Base-by-base conservation (phyloP, 371 early-diverging fungal species). In the Mucor velutinosus region DNA sequence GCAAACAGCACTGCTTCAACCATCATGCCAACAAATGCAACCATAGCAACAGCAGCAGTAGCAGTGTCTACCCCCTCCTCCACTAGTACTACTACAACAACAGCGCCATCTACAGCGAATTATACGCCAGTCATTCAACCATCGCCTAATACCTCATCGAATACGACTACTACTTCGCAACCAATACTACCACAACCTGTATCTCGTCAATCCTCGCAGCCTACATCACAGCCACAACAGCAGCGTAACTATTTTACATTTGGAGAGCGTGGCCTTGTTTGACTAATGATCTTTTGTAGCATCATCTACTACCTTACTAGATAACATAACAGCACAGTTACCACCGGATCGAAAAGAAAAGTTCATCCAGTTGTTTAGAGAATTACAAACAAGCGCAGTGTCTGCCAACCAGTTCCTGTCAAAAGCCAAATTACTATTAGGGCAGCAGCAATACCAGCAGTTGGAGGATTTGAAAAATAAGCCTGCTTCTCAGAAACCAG, bases 391-490 rank as follows among this genome's bases (percentile, higher is more conserved):
- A 4, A 72, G 70, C 55, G 41, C 64, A 23, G 73, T 81, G 2
- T 63, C 76, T n/a, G 73, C 83, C 10, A 71, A 71, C 6, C 64
- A 80, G 17, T 83, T 83, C 43, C 64, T 79, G 60, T 21, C 65
- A 7, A 74, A 77, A 64, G 78, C 83, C 7, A 78, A 75, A 60
- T 55, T 45, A 6, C 49, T 83, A 41, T 64, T 83, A 21, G 83
- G 74, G 25, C 70, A 76, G 23, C 83, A 79, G 27, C 75, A 79
- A 63, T 83, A 76, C 56, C 76, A 78, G 55, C 76, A 76, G 62
- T 65, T 83, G 49, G 80, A 83, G 53, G 73, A 80, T 66, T 58
- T 80, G n/a, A 82, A 82, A 49, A 78, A 73, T 33, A 73, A 72
- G 45, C 76, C 79, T 33, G 8, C 33, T 4, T 29, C 53, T 19